phyloP scores from a whole-genome alignment of 148 eudicot species.

The Heliosperma pusillum region DNA sequence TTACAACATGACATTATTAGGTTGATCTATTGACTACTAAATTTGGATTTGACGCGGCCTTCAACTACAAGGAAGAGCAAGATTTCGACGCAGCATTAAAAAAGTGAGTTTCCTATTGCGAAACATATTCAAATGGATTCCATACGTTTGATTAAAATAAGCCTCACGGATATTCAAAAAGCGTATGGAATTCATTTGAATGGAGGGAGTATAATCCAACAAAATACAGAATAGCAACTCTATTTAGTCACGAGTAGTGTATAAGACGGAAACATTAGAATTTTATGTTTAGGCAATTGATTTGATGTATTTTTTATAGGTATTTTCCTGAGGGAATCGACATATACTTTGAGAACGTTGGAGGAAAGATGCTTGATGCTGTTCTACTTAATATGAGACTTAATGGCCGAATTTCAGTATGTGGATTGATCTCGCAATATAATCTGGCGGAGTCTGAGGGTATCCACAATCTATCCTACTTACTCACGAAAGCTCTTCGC shows the following conservation, averaged over 20 bases:
- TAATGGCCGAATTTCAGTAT: constrained; percentile 67
- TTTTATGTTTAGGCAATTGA: too few species aligned
- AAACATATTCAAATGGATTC: too few species aligned
- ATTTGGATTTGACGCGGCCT: constrained; percentile 55
- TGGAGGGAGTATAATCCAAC: too few species aligned
- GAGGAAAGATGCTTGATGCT: constrained; percentile 92
- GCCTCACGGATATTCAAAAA: too few species aligned
- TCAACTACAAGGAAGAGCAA: constrained; percentile 57
- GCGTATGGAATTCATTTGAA: too few species aligned
- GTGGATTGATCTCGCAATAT: constrained; percentile 74
- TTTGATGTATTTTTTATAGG: constrained; percentile 20
- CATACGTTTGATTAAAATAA: too few species aligned
- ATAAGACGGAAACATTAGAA: too few species aligned
- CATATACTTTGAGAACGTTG: constrained; percentile 86
- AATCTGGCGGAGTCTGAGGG: constrained; percentile 39
- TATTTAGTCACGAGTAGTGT: too few species aligned
- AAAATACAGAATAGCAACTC: too few species aligned
- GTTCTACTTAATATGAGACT: constrained; percentile 69
- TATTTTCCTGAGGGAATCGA: constrained; percentile 75
- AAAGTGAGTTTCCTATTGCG: constrained; percentile 30
- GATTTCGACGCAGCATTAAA: constrained; percentile 49
- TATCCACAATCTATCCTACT: constrained; percentile 43
- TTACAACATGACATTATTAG: constrained; percentile 20
- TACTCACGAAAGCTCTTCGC: constrained; percentile 42
- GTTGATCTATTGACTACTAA: constrained; percentile 49